These are phyloP conservation scores for Daedaleopsis sinensis DNA, from an alignment of 768 basidiomycete genomes.

Conservation along the genomic window DNA sequence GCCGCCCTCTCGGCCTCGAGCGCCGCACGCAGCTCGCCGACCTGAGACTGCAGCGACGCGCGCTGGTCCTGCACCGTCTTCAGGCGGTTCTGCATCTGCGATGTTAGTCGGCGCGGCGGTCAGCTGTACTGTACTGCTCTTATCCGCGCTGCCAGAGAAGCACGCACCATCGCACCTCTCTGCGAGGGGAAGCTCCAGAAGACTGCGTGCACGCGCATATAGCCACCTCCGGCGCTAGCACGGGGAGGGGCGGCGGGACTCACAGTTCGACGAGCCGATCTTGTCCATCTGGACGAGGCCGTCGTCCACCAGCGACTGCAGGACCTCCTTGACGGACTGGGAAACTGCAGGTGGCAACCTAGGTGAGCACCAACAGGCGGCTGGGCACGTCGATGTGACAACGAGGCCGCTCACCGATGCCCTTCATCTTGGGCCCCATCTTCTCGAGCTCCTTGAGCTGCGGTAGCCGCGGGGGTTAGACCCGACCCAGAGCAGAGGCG, in stretches of 20 bases:
- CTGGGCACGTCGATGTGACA: neutral
- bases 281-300: conserved; percentile 87
- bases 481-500: neutral
- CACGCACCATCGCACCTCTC: conserved; percentile 69
- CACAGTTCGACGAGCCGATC: conserved; percentile 94
- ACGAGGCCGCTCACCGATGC: conserved; percentile 62
- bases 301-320: conserved; percentile 87
- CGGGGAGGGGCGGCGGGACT: conserved; percentile 30
- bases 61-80: conserved; percentile 46
- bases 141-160: neutral
- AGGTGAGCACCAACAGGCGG: neutral
- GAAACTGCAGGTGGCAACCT: conserved; percentile 53
- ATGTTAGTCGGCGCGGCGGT: neutral
- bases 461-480: too few relatives aligned
- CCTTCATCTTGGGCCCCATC: conserved; percentile 84
- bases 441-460: conserved; percentile 94
- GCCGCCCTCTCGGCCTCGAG: conserved; percentile 55
- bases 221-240: conserved; percentile 5
- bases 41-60: conserved; percentile 43
- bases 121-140: neutral
- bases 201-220: conserved; percentile 51
- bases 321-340: conserved; percentile 90
- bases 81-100: conserved; percentile 61
- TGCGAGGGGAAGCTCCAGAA: conserved; percentile 97
- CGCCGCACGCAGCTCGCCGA: conserved; percentile 31